Evolutionary conservation across 2,329 filamentous ascomycete species (phyloP).

Genomic region (Cryphonectria nitschkei): DNA sequence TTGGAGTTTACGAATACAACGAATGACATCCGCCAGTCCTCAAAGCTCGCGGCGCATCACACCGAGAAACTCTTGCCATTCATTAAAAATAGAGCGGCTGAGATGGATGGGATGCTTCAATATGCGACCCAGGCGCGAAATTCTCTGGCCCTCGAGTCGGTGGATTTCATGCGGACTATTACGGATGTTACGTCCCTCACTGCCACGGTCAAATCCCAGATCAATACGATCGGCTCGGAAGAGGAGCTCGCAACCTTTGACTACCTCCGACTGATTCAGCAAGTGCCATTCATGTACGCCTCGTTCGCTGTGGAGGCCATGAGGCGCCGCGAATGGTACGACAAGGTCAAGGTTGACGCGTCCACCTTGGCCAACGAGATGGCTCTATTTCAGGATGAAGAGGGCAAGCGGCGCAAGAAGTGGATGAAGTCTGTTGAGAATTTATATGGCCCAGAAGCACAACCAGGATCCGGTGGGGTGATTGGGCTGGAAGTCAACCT

Average conservation of each 20-base stretch:
- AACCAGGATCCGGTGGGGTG: constrained; percentile 67
- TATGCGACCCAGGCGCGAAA: constrained; percentile 70
- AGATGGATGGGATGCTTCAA: constrained; percentile 64
- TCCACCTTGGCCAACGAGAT: constrained; percentile 90
- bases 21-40: constrained; percentile 62
- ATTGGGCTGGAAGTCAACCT: constrained; percentile 85
- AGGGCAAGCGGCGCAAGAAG: constrained; percentile 82
- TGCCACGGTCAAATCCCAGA: constrained; percentile 70
- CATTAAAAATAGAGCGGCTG: constrained; percentile 57
- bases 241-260: constrained; percentile 83
- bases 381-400: constrained; percentile 89
- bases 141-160: constrained; percentile 64
- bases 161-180: constrained; percentile 80
- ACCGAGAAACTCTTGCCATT: constrained; percentile 65
- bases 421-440: constrained; percentile 88
- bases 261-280: constrained; percentile 76
- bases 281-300: constrained; percentile 87
- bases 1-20: constrained; percentile 68
- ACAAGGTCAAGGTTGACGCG: constrained; percentile 87
- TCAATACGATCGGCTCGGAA: constrained; percentile 71
- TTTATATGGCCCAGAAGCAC: constrained; percentile 66
- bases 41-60: constrained; percentile 65
- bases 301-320: constrained; percentile 86
- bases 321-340: constrained; percentile 84
- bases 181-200: constrained; percentile 79